phyloP scores from a whole-genome alignment of 345 rosid species.

The Eucalyptus marginata region DNA sequence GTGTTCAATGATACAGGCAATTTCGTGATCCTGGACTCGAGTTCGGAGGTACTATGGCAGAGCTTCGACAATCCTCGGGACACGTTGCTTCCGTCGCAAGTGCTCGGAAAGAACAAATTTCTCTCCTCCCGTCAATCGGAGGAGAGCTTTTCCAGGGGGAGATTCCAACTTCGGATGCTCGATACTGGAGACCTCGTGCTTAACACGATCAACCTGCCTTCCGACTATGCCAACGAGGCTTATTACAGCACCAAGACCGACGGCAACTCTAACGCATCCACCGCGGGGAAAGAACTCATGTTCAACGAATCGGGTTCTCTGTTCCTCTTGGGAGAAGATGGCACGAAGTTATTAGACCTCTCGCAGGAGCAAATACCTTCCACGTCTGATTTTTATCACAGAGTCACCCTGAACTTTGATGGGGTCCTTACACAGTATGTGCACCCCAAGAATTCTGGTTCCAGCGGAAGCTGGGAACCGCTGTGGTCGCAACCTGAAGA shows the following conservation, averaged over 20 bases:
- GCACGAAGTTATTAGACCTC: background rate
- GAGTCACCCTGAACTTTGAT: constrained; percentile 21
- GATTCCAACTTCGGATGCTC: constrained; percentile 14
- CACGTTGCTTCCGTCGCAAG: constrained; percentile 23
- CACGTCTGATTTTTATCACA: background rate
- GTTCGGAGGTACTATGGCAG: background rate
- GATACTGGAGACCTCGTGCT: constrained; percentile 11
- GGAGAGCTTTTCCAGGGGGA: constrained; percentile 20
- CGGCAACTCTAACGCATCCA: background rate
- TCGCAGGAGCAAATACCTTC: background rate
- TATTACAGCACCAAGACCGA: background rate
- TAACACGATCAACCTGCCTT: constrained; percentile 1
- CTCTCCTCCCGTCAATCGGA: constrained; percentile 6
- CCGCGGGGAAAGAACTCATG: background rate
- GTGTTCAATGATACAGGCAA: constrained; percentile 13
- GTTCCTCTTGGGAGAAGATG: background rate
- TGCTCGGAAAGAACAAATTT: background rate
- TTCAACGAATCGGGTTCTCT: constrained; percentile 9
- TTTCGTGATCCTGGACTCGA: background rate
- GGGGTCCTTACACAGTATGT: constrained; percentile 11
- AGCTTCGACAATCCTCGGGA: constrained; percentile 16
- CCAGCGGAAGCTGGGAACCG: background rate
- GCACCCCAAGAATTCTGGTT: background rate
- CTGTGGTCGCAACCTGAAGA: constrained; percentile 1
- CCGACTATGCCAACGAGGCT: background rate